phyloP scores from a whole-genome alignment of 495 filamentous ascomycete species.

The Penicillium turbatum region DNA sequence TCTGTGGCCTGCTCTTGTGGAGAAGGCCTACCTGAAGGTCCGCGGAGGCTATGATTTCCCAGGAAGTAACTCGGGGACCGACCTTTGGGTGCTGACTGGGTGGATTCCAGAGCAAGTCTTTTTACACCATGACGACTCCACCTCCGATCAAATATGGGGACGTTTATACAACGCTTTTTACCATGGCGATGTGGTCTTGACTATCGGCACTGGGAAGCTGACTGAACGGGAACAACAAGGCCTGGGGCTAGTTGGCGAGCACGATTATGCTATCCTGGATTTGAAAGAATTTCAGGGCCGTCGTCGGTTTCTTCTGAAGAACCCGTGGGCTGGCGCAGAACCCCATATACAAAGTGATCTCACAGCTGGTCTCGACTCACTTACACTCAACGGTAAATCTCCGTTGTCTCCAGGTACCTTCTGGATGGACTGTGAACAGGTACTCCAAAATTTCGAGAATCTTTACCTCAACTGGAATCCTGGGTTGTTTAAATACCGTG shows the following conservation, averaged over 20 bases:
- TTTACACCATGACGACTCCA: constrained; percentile 74
- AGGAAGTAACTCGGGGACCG: constrained; percentile 95
- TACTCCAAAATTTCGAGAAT: constrained; percentile 87
- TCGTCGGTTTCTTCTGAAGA: constrained; percentile 77
- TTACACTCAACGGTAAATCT: constrained; percentile 5
- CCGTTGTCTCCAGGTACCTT: constrained; percentile 64
- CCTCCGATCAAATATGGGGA: constrained; percentile 69
- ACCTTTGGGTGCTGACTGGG: constrained; percentile 83
- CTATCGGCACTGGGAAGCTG: constrained; percentile 83
- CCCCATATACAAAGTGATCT: constrained; percentile 14
- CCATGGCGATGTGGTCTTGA: constrained; percentile 78
- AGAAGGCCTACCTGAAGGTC: constrained; percentile 98
- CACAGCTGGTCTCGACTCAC: constrained; percentile 8
- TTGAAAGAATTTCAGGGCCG: constrained; percentile 62
- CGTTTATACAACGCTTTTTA: constrained; percentile 71
- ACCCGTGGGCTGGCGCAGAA: constrained; percentile 84
- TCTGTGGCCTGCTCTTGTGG: constrained; percentile 88
- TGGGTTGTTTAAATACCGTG: constrained; percentile 67
- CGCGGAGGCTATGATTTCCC: constrained; percentile 97
- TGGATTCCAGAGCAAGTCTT: constrained; percentile 98
- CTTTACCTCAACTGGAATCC: constrained; percentile 98
- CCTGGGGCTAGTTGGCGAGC: constrained; percentile 78
- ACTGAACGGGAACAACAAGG: constrained; percentile 66
- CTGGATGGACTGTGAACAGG: constrained; percentile 84
- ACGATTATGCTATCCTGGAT: constrained; percentile 90